Conservation (phyloP, 2,329 filamentous ascomycete genomes). For the Aspergillus nomiae region DNA sequence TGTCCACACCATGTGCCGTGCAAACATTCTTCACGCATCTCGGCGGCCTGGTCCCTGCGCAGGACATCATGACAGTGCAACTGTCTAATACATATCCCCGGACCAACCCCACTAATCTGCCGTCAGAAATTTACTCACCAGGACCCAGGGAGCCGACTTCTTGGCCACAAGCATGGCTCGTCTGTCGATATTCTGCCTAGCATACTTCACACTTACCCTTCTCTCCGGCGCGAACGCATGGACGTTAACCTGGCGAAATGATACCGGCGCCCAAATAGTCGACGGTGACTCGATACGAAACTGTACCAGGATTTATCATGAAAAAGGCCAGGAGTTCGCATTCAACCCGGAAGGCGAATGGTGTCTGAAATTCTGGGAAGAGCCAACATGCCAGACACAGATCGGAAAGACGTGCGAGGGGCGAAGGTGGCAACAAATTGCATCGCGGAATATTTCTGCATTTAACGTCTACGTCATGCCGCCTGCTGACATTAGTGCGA, state of each 20-base stretch:
- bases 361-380: constrained; percentile 17
- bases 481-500: not conserved
- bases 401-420: constrained; percentile 15
- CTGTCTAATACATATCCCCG: not conserved
- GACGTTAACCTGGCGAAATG: constrained; percentile 18
- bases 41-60: not conserved
- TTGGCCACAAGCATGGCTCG: constrained; percentile 7
- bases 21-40: not conserved
- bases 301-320: constrained; percentile 18
- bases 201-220: not conserved
- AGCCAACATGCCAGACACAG: constrained; percentile 5
- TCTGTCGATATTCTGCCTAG: not conserved
- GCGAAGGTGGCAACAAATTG: constrained; percentile 9
- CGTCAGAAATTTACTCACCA: not conserved
- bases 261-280: constrained; percentile 9
- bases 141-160: too few species aligned
- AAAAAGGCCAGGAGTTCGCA: constrained; percentile 13
- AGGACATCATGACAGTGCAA: not conserved
- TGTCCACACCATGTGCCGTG: not conserved
- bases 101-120: not conserved
- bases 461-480: constrained; percentile 20
- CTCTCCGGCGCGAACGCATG: constrained; percentile 9
- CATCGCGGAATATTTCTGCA: constrained; percentile 12
- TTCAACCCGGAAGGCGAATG: constrained; percentile 19
- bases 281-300: not conserved